phyloP scores from a whole-genome alignment of 163 green algal genomes.

The Trebouxiophyceae sp. region DNA sequence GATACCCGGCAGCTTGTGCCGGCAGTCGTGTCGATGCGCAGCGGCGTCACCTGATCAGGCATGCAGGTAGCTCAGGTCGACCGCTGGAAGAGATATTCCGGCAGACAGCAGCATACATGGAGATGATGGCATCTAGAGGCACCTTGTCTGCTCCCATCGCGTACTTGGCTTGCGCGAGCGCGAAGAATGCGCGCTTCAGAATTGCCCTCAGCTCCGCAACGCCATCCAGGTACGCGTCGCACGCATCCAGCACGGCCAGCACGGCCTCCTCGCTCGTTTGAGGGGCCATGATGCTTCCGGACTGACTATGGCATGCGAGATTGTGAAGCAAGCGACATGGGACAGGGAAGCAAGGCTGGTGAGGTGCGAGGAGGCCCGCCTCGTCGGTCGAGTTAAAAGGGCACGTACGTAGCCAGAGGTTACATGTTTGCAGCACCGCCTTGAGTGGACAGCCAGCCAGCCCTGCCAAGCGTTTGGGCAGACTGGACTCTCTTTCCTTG shows the following conservation, averaged over 20 bases:
- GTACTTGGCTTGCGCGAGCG: neutral
- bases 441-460: too few species aligned
- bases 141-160: neutral
- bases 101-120: too few species aligned
- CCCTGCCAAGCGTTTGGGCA: too few species aligned
- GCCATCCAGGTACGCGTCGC: neutral
- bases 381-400: neutral
- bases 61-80: neutral
- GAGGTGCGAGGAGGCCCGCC: neutral
- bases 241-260: neutral
- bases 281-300: neutral
- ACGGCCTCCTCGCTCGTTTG: neutral
- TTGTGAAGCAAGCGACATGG: neutral
- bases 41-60: neutral
- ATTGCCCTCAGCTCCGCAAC: neutral
- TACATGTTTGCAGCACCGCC: too few species aligned
- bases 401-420: too few species aligned
- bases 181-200: neutral
- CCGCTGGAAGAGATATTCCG: too few species aligned
- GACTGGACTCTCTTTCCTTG: too few species aligned
- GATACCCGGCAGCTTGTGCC: neutral
- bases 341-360: neutral
- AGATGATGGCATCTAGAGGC: neutral
- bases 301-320: neutral
- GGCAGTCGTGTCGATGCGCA: neutral